A percentile compares a stretch with the other conserved stretches of the same genome.
These are phyloP conservation scores for Russula emetica DNA, from an alignment of 768 basidiomycete species.

Conservation along the genomic window DNA sequence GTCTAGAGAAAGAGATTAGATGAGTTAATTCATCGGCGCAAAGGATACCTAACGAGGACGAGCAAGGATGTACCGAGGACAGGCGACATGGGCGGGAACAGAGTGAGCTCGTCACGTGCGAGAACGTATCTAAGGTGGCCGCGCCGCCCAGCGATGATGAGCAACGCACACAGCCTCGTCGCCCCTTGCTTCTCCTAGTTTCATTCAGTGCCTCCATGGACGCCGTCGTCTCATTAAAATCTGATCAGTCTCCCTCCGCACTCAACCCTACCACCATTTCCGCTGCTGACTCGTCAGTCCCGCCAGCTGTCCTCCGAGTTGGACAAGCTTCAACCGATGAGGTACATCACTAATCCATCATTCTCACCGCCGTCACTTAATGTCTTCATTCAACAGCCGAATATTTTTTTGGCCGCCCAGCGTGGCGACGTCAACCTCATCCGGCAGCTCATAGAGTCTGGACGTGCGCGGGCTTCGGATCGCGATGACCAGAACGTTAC, in stretches of 20 bases:
- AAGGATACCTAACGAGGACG: slow-evolving; percentile 1
- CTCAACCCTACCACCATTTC: slow-evolving; percentile 40
- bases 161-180: background rate
- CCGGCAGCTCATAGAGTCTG: slow-evolving; percentile 63
- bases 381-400: slow-evolving; percentile 38
- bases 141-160: background rate
- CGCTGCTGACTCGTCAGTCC: slow-evolving; percentile 43
- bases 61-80: slow-evolving; percentile 10
- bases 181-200: background rate
- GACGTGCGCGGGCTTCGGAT: slow-evolving; percentile 66
- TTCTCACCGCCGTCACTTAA: background rate
- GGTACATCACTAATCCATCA: background rate
- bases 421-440: slow-evolving; percentile 72
- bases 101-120: background rate
- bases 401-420: slow-evolving; percentile 83
- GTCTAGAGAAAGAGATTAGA: slow-evolving; percentile 8
- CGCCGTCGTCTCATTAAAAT: slow-evolving; percentile 44
- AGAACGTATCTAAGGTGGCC: too few relatives aligned
- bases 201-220: slow-evolving; percentile 13
- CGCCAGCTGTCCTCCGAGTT: background rate
- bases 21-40: background rate
- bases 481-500: slow-evolving; percentile 90
- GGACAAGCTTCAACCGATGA: slow-evolving; percentile 1
- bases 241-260: slow-evolving; percentile 46
- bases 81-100: background rate